A percentile compares a stretch with the other conserved stretches of the same genome.
These are phyloP conservation scores for Starmerella vitae DNA, from an alignment of 805 yeast species.

Conservation along the genomic window DNA sequence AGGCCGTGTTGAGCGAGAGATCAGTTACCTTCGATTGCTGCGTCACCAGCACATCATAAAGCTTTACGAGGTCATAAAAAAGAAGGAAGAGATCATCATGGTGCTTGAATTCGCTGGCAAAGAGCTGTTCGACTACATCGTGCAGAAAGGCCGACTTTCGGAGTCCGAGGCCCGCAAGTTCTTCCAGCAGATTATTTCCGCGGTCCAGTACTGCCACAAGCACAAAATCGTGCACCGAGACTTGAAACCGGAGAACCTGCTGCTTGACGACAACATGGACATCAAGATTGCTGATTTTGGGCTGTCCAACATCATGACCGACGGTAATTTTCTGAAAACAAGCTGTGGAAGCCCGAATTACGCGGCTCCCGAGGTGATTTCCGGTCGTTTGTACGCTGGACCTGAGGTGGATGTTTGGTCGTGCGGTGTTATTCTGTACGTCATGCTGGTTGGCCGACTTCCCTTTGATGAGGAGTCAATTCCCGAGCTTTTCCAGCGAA, in stretches of 20 bases:
- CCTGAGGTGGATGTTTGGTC: slow-evolving; percentile 99
- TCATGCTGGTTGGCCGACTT: slow-evolving; percentile 87
- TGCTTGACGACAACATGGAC: slow-evolving; percentile 77
- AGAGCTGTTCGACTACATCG: slow-evolving; percentile 88
- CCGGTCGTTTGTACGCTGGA: slow-evolving; percentile 90
- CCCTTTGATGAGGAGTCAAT: slow-evolving; percentile 96
- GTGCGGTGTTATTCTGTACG: slow-evolving; percentile 87
- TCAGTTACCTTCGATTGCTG: slow-evolving; percentile 69
- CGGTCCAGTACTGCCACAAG: slow-evolving; percentile 91
- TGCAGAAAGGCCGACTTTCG: slow-evolving; percentile 82
- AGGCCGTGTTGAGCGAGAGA: slow-evolving; percentile 89
- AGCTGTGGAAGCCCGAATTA: slow-evolving; percentile 94
- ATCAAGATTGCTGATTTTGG: slow-evolving; percentile 97
- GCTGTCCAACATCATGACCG: slow-evolving; percentile 89
- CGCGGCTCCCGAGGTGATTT: slow-evolving; percentile 94
- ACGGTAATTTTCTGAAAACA: slow-evolving; percentile 88
- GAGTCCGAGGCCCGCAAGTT: slow-evolving; percentile 86
- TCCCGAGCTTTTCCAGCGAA: slow-evolving; percentile 85
- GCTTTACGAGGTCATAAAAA: slow-evolving; percentile 85
- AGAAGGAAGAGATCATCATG: slow-evolving; percentile 92
- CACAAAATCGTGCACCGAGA: slow-evolving; percentile 95
- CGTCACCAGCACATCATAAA: slow-evolving; percentile 96
- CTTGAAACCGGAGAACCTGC: slow-evolving; percentile 85
- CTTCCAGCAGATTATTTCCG: slow-evolving; percentile 91
- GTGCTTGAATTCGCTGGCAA: slow-evolving; percentile 96